Evolutionary conservation across 2,329 filamentous ascomycete genomes (phyloP), one percentile per base, ranked within the genome.

Genomic region (Cercospora beticola): DNA sequence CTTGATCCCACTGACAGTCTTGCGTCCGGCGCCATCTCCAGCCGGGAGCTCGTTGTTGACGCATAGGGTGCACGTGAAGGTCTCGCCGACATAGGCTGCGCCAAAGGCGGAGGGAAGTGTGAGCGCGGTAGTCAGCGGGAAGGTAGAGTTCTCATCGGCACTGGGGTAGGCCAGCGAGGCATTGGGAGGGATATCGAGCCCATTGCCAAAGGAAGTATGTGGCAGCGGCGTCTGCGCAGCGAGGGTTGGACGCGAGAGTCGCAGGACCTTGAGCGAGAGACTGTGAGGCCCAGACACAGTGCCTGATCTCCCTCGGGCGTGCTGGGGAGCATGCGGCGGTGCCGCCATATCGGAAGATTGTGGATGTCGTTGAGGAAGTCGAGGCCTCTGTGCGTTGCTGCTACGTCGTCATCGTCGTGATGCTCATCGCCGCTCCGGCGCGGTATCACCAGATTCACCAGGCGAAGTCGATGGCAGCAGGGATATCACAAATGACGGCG

Each of bases 1-100:
- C 65, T 89, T 87, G 63, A 97, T 90, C 66, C 91, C 91, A 70
- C 88, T 90, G 49, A 97, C 89, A 57, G 79, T 82, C 72, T 81
- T 82, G 69, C 81, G 79, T 7, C 78, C 81, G 3, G 79, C 77
- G 5, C 77, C 76, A 8, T 81, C 77, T 28, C 79, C 76, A 7
- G 49, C 40, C 0, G 72, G 64, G 1, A 89, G 80, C 77, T 98
- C 94, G 78, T 97, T 94, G 83, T 97, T 97, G n/a, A 92, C 94
- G 81, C 94, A 97, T 23, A 98, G 86, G 1, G 94, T 97, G 81
- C 95, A 99, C 72, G 90, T 90, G 81, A 99, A 98, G 0, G 90
- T 93, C 82, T 98, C 94, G 75, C 95, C 95, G 21, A 98, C 94
- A 79, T 97, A 97, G 8, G 94, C 94, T 12, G 92, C 94, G 56